These are phyloP conservation scores for Candida qinlingensis DNA, from an alignment of 805 yeast genomes.

Conservation along the genomic window DNA sequence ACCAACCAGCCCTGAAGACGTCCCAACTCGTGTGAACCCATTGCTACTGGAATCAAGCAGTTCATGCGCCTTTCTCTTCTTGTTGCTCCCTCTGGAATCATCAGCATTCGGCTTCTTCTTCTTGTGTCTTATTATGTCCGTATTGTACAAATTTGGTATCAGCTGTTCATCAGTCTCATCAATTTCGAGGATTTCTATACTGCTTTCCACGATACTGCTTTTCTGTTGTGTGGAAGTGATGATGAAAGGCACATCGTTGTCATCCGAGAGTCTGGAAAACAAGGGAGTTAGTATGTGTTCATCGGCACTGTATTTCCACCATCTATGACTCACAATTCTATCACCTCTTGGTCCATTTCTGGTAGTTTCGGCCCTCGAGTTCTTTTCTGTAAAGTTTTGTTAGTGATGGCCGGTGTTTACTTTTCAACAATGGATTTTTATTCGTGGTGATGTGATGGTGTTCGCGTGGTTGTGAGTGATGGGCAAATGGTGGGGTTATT, in stretches of 20 bases:
- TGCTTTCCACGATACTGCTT: not conserved
- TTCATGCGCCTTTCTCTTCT: no score
- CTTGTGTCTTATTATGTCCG: no score
- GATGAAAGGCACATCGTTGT: not conserved
- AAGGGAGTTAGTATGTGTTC: not conserved
- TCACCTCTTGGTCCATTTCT: not conserved
- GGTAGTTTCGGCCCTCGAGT: not conserved
- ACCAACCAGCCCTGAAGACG: no score
- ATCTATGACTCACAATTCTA: not conserved
- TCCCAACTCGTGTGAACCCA: no score
- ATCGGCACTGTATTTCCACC: not conserved
- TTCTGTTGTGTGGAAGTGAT: slow-evolving; percentile 4
- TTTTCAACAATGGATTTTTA: not conserved
- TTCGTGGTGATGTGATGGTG: not conserved
- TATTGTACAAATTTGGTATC: not conserved
- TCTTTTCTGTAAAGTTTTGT: not conserved
- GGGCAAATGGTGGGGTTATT: no score
- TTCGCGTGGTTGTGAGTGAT: no score
- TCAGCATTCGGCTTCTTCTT: no score
- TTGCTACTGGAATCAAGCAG: no score
- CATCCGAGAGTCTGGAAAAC: not conserved
- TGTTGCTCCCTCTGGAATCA: no score
- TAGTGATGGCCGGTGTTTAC: not conserved
- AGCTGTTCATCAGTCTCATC: not conserved
- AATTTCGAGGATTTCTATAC: slow-evolving; percentile 1